Evolutionary conservation across 176 grass and related monocot genomes (phyloP), one percentile per base, ranked within the genome.

Genomic region (Eragrostis nindensis): DNA sequence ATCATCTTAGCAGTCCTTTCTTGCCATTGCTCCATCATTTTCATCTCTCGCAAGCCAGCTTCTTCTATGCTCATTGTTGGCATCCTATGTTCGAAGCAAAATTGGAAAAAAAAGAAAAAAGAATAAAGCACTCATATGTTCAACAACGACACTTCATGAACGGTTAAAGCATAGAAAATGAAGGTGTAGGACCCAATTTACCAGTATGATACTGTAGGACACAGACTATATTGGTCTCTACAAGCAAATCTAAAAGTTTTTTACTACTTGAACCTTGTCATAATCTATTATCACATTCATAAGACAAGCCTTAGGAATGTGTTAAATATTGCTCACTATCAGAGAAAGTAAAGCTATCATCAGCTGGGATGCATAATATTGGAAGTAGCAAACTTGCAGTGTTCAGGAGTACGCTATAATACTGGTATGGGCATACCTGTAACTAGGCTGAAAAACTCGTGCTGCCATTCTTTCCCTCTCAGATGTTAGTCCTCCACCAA

Each of bases 51-150:
- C 65, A 98, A 40, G 19, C 95, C 95, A 5, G 90, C 95, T 87
- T 98, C 86, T 86, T 98, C 95, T 68, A 98, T 98, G 70, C 95
- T 94, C 95, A 94, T 92, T 36, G 90, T 98, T 8, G 88, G 95
- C 53, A 94, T 40, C 83, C 90, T 98, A 83, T 62, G n/a, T 62
- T 57, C 4, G 16, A 69, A 44, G 59, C 5, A 60, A 75, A 9
- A 50, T 43, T 68, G 63, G 45, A 79, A 15, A 14, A 1, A 4
- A 80, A 76, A 12, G 56, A 6, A 69, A 30, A 62, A 16, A 50
- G 62, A 10, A 68, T 56, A 14, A 44, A 48, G 16, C 29, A 9
- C 21, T n/a, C 30, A 14, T 10, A 5, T 45, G 27, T 63, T 18
- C 22, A 46, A 19, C 27, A 46, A 87, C 64, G 26, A n/a, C n/a